phyloP scores from a whole-genome alignment of 2,329 filamentous ascomycete species.

The Ophiostoma himal-ulmi region DNA sequence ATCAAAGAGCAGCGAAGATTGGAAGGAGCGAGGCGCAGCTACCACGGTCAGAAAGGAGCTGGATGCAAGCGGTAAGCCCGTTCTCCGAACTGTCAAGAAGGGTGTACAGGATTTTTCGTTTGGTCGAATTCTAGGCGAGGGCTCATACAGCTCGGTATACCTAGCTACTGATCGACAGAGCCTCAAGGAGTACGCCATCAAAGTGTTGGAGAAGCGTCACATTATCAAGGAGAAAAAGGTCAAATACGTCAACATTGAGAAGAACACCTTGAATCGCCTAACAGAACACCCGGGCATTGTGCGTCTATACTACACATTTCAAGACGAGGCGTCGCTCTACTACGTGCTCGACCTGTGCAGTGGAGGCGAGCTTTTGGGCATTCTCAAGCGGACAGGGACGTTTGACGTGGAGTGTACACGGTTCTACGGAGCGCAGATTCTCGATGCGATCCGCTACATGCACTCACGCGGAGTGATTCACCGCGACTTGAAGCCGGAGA shows the following conservation, averaged over 20 bases:
- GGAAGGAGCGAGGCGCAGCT: conserved; percentile 93
- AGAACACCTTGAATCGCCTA: conserved; percentile 91
- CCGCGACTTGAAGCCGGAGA: conserved; percentile 93
- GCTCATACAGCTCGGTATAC: conserved; percentile 94
- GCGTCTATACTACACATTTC: conserved; percentile 95
- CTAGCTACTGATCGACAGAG: conserved; percentile 90
- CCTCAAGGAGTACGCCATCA: conserved; percentile 93
- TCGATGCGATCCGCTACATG: conserved; percentile 97
- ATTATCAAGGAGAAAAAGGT: conserved; percentile 99
- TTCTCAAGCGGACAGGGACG: conserved; percentile 87
- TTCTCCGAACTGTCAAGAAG: conserved; percentile 85
- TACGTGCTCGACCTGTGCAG: conserved; percentile 93
- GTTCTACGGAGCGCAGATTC: conserved; percentile 92
- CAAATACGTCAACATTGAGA: conserved; percentile 99
- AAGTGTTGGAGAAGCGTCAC: conserved; percentile 95
- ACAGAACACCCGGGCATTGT: conserved; percentile 97
- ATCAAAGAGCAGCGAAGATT: conserved; percentile 72
- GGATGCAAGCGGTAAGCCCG: conserved; percentile 75
- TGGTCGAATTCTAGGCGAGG: conserved; percentile 83
- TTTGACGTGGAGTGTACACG: conserved; percentile 92
- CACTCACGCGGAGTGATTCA: conserved; percentile 94
- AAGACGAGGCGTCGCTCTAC: conserved; percentile 92
- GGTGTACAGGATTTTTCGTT: conserved; percentile 96
- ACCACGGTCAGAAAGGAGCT: conserved; percentile 75
- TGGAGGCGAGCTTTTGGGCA: conserved; percentile 84